Base-by-base conservation (phyloP, 768 basidiomycete genomes). In the Hemileccinum impolitum region DNA sequence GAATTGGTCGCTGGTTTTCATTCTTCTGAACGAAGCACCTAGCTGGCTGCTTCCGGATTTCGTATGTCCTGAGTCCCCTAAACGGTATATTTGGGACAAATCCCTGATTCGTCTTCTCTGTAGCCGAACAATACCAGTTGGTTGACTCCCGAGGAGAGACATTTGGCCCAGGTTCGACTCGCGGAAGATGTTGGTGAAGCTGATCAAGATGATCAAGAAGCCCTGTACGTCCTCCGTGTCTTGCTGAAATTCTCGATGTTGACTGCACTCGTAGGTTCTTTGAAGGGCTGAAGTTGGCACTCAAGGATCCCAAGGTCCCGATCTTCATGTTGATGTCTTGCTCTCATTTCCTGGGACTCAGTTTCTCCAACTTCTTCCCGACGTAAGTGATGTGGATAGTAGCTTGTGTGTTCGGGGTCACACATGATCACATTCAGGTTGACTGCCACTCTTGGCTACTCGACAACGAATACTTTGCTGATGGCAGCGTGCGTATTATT, bases 161-260 rank as follows among this genome's bases (percentile, higher is more conserved):
- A 73, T 25, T 70, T 86, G n/a, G 84, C 84, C 4, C 82, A 83
- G 62, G 77, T 75, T 15, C 79, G 84, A 13, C 75, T 85, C 15
- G 79, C 83, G 0, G 84, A 85, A 57, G 83, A 85, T 58, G 80
- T 78, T 9, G 82, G 82, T 2, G 82, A 84, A 66, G 82, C 82
- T 0, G 84, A 85, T 54, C 65, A 75, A 55, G 84, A 86, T 54
- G 75, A 74, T n/a, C 60, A 61, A 0, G 66, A 73, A 28, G 82
- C 80, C 45, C 80, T 83, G 84, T 84, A 59, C 35, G 80, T 69
- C 15, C 12, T 32, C 31, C n/a, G n/a, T 36, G 12, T 35, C n/a
- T 18, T 13, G 23, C 18, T n/a, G 21, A 7, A n/a, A 10, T 11
- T 17, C 13, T 2, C 13, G 28, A 46, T 35, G 14, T 15, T 4